Base-by-base conservation (phyloP, 352 stramenopile genomes). In the Pythium vanterpoolii region DNA sequence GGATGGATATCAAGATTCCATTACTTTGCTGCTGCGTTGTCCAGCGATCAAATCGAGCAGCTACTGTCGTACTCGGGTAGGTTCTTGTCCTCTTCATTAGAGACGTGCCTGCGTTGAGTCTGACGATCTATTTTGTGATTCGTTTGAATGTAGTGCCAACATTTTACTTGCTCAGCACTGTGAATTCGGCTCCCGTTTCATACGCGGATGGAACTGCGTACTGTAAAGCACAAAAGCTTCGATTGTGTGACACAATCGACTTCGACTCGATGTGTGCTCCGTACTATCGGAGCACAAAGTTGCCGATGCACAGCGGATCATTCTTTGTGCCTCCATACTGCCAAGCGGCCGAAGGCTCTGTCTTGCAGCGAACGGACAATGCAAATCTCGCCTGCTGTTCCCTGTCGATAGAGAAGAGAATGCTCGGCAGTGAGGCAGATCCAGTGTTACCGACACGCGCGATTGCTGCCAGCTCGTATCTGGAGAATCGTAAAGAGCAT, bases 1-100 rank as follows among this genome's bases (percentile, higher is more conserved):
- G 77, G 77, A 10, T 85, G 74, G 75, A 76, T 87, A 18, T 60
- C 67, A 4, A 61, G 67, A 1, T 73, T 85, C 48, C 72, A 82
- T 16, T 87, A 68, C 34, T 73, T 83, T 45, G 27, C 71, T 23
- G 68, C 56, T 14, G 64, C 67, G 16, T 68, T 87, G 14, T 69
- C 73, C 1, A 10, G 47, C 10, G 27, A 64, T 23, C 66, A 87
- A 64, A 49, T 85, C 2, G 26, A 69, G 33, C 62, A 74, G 34
- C 62, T 85, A 4, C 21, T 62, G 21, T 64, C 69, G 21, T 79
- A 75, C 24, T 76, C 74, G 58, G 77, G 77, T 87, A 68, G 24
- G 54, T 54, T n/a, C 18, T 24, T 50, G 8, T 33, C 9, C 19
- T 50, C n/a, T n/a, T n/a, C n/a, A n/a, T n/a, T n/a, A n/a, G n/a